Evolutionary conservation across 2,329 filamentous ascomycete species (phyloP).

Genomic region (Alternaria tenuissima): DNA sequence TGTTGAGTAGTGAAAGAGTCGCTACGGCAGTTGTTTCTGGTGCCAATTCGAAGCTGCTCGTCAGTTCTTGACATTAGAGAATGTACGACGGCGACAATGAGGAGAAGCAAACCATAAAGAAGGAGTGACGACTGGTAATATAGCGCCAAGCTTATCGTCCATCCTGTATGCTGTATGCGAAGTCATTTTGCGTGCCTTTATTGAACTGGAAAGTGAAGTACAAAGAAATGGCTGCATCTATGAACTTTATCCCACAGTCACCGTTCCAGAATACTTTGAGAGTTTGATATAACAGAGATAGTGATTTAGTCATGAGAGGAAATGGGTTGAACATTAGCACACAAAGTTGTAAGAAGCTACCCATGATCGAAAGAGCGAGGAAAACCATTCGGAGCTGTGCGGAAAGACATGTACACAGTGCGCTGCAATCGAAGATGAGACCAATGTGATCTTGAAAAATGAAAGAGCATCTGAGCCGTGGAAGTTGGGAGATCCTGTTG

Average conservation of each 20-base stretch:
- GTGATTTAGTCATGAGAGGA: background rate
- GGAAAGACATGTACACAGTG: background rate
- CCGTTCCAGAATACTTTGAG: background rate
- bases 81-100: background rate
- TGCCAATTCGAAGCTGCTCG: background rate
- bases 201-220: background rate
- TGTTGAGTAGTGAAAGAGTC: background rate
- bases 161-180: background rate
- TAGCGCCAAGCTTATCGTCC: background rate
- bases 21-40: background rate
- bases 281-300: background rate
- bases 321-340: background rate
- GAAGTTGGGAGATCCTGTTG: background rate
- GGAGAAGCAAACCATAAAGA: background rate
- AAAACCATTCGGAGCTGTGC: fast-evolving
- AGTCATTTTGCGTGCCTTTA: fast-evolving
- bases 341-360: background rate
- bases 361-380: background rate
- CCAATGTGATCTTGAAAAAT: background rate
- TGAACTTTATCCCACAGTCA: background rate
- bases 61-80: background rate
- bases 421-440: background rate
- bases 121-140: background rate
- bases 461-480: background rate
- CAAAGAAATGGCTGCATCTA: background rate